phyloP scores from a whole-genome alignment of 2,329 filamentous ascomycete genomes.

The Dactylellina cionopaga region DNA sequence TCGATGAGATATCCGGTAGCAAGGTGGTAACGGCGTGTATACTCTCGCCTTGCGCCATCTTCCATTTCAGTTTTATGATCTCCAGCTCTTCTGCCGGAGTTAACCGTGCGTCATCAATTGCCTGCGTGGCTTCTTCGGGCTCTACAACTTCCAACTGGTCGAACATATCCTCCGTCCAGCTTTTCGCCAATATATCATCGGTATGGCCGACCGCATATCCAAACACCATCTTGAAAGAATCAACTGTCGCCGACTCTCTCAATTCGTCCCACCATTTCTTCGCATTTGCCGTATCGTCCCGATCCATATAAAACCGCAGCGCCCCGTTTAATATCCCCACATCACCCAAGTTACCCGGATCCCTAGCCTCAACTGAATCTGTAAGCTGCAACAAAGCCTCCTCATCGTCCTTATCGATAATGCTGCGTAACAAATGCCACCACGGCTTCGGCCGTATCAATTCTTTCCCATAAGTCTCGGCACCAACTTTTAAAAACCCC shows the following conservation, averaged over 20 bases:
- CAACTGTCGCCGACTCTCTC: slow-evolving; percentile 22
- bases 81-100: slow-evolving; percentile 30
- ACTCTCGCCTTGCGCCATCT: slow-evolving; percentile 35
- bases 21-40: slow-evolving; percentile 26
- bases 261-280: slow-evolving; percentile 50
- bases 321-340: slow-evolving; percentile 33
- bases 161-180: slow-evolving; percentile 37
- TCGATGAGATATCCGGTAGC: slow-evolving; percentile 76
- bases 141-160: slow-evolving; percentile 32
- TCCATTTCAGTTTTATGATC: slow-evolving; percentile 48
- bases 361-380: slow-evolving; percentile 22
- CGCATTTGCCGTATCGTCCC: slow-evolving; percentile 38
- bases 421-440: slow-evolving; percentile 39
- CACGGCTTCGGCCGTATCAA: slow-evolving; percentile 38
- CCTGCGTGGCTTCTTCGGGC: not conserved
- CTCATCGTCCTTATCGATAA: slow-evolving; percentile 45
- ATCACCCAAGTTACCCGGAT: slow-evolving; percentile 28
- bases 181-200: slow-evolving; percentile 24
- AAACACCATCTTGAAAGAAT: slow-evolving; percentile 46
- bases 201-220: slow-evolving; percentile 42
- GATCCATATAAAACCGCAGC: slow-evolving; percentile 46
- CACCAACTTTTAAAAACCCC: slow-evolving; percentile 44
- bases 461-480: slow-evolving; percentile 24
- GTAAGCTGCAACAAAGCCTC: slow-evolving; percentile 37
- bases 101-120: not conserved